phyloP scores from a whole-genome alignment of 106 monocot species.

The Apostasia shenzhenica region DNA sequence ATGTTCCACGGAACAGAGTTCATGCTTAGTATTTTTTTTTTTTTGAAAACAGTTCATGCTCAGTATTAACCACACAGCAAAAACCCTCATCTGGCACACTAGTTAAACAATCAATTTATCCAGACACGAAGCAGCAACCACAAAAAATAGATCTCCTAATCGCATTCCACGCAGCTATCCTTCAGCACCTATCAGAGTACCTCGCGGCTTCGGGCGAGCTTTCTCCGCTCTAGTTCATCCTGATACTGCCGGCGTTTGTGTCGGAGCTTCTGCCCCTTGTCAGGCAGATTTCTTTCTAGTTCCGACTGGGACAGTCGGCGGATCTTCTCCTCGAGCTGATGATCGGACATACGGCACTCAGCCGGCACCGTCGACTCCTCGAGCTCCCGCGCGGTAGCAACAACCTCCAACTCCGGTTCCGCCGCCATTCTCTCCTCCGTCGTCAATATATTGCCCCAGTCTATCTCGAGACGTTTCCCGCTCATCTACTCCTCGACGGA shows the following conservation, averaged over 20 bases:
- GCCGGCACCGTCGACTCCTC: background rate
- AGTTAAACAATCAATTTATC: too few relatives aligned
- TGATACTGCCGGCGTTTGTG: background rate
- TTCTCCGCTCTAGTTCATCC: constrained; percentile 17
- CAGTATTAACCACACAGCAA: too few relatives aligned
- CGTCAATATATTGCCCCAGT: background rate
- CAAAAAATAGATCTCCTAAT: too few relatives aligned
- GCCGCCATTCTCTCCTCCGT: background rate
- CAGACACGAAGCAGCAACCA: too few relatives aligned
- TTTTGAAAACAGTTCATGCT: too few relatives aligned
- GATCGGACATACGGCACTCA: constrained; percentile 2
- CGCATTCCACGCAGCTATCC: too few relatives aligned
- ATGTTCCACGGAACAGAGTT: too few relatives aligned
- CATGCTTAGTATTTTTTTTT: too few relatives aligned
- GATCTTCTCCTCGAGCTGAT: constrained; percentile 18
- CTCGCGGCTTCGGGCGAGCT: background rate
- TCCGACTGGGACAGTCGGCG: background rate
- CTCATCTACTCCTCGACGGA: background rate
- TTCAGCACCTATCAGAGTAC: background rate
- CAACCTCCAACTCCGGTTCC: constrained; percentile 1
- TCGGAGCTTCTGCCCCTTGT: constrained; percentile 15
- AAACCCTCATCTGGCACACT: too few relatives aligned
- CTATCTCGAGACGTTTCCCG: background rate
- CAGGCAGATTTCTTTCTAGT: background rate
- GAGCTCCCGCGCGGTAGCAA: background rate